Evolutionary conservation across 495 filamentous ascomycete species (phyloP), one percentile per base, ranked within the genome.

Genomic region (Daldinia concentrica): DNA sequence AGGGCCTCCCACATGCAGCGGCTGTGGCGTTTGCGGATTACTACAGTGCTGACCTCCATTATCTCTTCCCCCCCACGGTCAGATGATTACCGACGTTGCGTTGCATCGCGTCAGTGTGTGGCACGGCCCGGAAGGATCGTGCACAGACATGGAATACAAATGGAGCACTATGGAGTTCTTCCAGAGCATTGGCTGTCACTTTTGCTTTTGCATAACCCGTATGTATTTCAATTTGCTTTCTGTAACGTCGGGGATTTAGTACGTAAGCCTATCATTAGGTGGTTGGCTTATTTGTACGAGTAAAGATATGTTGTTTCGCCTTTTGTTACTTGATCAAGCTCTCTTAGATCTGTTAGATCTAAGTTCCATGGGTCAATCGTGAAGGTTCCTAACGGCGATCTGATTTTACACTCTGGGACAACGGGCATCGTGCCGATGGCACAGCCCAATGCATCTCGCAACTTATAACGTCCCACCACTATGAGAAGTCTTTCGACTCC

Each of bases 71-170:
- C 37, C 39, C 17, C 24, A 17, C 26, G 12, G 26, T 54, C 50
- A 54, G 12, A 27, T 54, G 50, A 54, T 54, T 30, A 15, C 50
- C 27, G 50, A 54, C 26, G 24, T 30, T 54, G 50, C 50, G 50
- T 54, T 54, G 50, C 50, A 54, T 54, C 27, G 50, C 50, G 27
- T n/a, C 27, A 4, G 12, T 48, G 9, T 48, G 43, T 48, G 43
- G 43, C 43, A 48, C 43, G 26, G 50, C 6, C 50, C 50, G 26
- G 50, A 54, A 54, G 50, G 50, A 54, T 52, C 2, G 24, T 27
- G 50, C 26, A 11, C 6, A 12, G 41, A 22, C 41, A 45, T 45
- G 17, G 41, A 19, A 8, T 43, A 22, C 17, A 22, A 19, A 45
- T 36, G 34, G 34, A 36, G 34, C 34, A 36, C 34, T 5, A 36